Conservation (phyloP, 2,329 filamentous ascomycete genomes). For the Capronia americana region DNA sequence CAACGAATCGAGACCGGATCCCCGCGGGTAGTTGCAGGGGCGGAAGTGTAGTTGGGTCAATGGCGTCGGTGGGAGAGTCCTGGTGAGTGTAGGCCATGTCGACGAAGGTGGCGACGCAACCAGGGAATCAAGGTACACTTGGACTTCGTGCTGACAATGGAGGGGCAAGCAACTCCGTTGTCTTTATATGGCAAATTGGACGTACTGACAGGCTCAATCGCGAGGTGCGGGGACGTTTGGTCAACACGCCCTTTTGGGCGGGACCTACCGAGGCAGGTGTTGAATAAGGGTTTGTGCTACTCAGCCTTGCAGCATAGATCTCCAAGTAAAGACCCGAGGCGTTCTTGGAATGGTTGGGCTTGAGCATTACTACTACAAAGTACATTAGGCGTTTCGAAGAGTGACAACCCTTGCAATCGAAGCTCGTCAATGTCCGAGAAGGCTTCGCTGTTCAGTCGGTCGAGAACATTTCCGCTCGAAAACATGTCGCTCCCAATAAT, state of each 20-base stretch:
- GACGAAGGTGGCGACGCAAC: neutral
- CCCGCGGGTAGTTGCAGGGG: conserved; percentile 62
- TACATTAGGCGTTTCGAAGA: neutral
- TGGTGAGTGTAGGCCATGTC: conserved; percentile 36
- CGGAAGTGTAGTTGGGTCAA: conserved; percentile 42
- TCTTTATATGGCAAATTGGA: neutral
- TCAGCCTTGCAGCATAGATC: neutral
- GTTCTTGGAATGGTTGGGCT: neutral
- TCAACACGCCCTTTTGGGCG: neutral
- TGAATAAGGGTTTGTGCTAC: neutral
- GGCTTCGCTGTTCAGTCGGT: neutral
- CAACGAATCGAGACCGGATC: conserved; percentile 63
- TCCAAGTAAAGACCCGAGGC: neutral
- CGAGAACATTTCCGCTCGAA: neutral
- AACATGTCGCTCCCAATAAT: neutral
- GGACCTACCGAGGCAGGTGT: neutral
- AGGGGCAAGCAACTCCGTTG: neutral
- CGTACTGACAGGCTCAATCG: neutral
- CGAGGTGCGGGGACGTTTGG: neutral
- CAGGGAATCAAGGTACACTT: neutral
- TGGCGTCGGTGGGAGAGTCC: conserved; percentile 28
- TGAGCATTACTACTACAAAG: neutral
- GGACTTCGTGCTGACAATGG: neutral
- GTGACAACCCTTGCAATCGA: neutral
- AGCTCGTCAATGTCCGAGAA: neutral